Percentiles rank a stretch among this genome's conserved stretches.
These are phyloP conservation scores for Talaromyces adpressus DNA, from an alignment of 495 filamentous ascomycete genomes.

Conservation along the genomic window DNA sequence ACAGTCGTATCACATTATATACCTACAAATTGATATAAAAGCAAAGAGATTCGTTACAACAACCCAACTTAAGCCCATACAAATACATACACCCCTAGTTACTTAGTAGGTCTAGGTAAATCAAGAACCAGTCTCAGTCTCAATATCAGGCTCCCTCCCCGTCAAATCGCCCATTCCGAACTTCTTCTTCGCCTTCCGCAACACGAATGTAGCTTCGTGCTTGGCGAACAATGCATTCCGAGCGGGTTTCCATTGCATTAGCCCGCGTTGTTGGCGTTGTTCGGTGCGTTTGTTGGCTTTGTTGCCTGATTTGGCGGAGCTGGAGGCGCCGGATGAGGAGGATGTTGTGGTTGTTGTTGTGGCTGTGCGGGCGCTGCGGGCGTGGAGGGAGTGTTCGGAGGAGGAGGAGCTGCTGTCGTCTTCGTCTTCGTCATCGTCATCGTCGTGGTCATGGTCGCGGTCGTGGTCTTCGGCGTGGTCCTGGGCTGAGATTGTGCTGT, in stretches of 20 bases:
- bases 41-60: not conserved
- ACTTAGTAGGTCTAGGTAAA: too few species aligned
- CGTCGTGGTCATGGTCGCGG: slow-evolving; percentile 2
- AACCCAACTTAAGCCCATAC: not conserved
- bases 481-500: slow-evolving; percentile 7
- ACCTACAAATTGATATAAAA: not conserved
- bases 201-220: slow-evolving; percentile 42
- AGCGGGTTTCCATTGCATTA: slow-evolving; percentile 52
- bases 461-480: not conserved
- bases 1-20: not conserved
- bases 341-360: not conserved
- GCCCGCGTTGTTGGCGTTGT: slow-evolving; percentile 42
- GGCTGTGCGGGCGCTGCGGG: not conserved
- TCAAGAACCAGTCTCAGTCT: slow-evolving; percentile 40
- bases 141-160: slow-evolving; percentile 44
- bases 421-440: not conserved
- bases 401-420: slow-evolving; percentile 8
- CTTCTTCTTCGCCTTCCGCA: slow-evolving; percentile 41
- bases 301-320: slow-evolving; percentile 14
- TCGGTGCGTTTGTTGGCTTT: slow-evolving; percentile 39
- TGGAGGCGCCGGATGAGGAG: not conserved
- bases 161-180: slow-evolving; percentile 37
- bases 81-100: too few species aligned
- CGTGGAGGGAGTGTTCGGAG: slow-evolving; percentile 10
- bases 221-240: slow-evolving; percentile 44